Evolutionary conservation across 495 filamentous ascomycete species (phyloP).

Genomic region (Tricharina praecox): DNA sequence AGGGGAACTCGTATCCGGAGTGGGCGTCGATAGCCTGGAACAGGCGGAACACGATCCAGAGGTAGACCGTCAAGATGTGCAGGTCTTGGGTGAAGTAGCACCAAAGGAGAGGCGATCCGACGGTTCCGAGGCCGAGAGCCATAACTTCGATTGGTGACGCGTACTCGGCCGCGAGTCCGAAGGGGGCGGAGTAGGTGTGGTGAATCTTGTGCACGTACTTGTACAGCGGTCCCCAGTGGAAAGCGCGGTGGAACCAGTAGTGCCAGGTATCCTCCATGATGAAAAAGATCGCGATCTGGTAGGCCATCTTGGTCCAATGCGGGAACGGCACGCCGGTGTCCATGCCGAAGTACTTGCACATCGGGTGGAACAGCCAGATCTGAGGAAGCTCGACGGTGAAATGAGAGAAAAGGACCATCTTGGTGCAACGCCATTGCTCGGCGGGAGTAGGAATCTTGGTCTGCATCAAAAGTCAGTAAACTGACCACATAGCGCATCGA

Average conservation of each 20-base stretch:
- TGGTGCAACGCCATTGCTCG: constrained; percentile 90
- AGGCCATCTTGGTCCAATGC: constrained; percentile 61
- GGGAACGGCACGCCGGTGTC: constrained; percentile 83
- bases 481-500: too few species aligned
- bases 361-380: constrained; percentile 99
- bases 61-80: constrained; percentile 92
- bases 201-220: constrained; percentile 94
- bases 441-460: constrained; percentile 74
- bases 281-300: constrained; percentile 89
- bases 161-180: constrained; percentile 92
- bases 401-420: constrained; percentile 76
- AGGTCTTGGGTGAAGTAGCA: constrained; percentile 66
- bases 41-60: constrained; percentile 83
- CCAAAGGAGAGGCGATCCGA: constrained; percentile 71
- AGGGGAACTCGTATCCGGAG: constrained; percentile 94
- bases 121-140: constrained; percentile 84
- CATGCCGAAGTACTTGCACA: constrained; percentile 85
- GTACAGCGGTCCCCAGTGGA: constrained; percentile 94
- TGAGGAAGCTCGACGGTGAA: constrained; percentile 96
- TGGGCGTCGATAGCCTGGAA: constrained; percentile 98
- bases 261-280: constrained; percentile 95
- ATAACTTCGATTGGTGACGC: constrained; percentile 95
- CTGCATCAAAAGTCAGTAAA: constrained; percentile 31
- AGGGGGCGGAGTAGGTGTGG: constrained; percentile 94
- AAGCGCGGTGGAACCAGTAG: constrained; percentile 85